Base-by-base conservation (phyloP, 345 rosid genomes). In the Eucalyptus marginata region DNA sequence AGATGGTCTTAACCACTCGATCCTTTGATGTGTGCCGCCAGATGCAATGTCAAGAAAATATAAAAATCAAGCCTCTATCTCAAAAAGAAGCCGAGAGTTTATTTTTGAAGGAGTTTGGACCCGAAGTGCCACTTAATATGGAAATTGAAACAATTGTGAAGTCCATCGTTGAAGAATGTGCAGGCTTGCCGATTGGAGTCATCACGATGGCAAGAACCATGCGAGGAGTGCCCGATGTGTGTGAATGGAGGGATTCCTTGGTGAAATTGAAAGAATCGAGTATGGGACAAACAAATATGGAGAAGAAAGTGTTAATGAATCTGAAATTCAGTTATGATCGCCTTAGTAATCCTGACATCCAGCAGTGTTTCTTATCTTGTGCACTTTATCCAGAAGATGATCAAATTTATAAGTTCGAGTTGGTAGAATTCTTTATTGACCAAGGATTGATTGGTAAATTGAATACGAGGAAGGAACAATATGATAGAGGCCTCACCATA, bases 121-220 rank as follows among this genome's bases (percentile, higher is more conserved):
- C 14, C 2, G 5, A 87, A 12, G 7, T 2, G 3, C 8, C 40
- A 3, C 80, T 33, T 44, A 25, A 17, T 79, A 40, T 10, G 22
- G 13, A 86, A 54, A 29, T 58, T 15, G 24, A 86, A 22, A 90
- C 71, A 18, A 31, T 25, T 58, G 64, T 5, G n/a, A 58, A 81
- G 29, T 16, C 10, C 13, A 80, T 91, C 49, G 91, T 49, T 3
- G 3, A 36, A 6, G 59, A 88, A 84, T 91, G 93, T 86, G 90
- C 3, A 6, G 86, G 93, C 13, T 36, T 93, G 24, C 92, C 93
- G 0, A 85, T 90, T 7, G 89, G 50, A 3, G 87, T 93, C 9
- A 62, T 76, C 40, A 25, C 31, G 6, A 88, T 88, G 36, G 91
- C 89, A 7, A 8, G 33, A 88, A 64, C 68, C 49, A 86, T 93